phyloP scores from a whole-genome alignment of 257 asterid species.

The Eucommia ulmoides region DNA sequence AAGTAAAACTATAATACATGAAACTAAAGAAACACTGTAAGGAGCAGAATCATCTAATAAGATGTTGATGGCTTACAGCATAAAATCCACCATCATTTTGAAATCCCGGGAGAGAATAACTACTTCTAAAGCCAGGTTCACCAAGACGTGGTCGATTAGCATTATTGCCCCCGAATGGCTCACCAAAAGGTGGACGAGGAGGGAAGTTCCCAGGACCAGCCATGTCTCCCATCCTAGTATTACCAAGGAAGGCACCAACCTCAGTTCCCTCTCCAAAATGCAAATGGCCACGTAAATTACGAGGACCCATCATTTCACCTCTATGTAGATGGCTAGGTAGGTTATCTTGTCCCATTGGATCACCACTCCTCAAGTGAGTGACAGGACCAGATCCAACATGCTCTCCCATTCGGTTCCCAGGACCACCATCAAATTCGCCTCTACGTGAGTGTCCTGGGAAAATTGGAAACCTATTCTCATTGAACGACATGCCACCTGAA shows the following conservation, averaged over 20 bases:
- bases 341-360: slow-evolving; percentile 37
- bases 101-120: slow-evolving; percentile 39
- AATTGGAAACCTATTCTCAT: slow-evolving; percentile 38
- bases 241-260: slow-evolving; percentile 44
- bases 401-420: slow-evolving; percentile 40
- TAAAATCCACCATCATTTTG: slow-evolving; percentile 28
- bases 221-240: slow-evolving; percentile 27
- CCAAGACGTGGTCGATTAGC: slow-evolving; percentile 36
- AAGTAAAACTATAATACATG: too few species aligned
- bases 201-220: slow-evolving; percentile 34
- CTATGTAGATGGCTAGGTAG: slow-evolving; percentile 32
- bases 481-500: slow-evolving; percentile 37
- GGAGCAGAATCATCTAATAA: slow-evolving; percentile 2
- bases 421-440: slow-evolving; percentile 45
- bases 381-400: slow-evolving; percentile 31
- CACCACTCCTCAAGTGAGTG: slow-evolving; percentile 30
- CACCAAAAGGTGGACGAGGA: slow-evolving; percentile 28
- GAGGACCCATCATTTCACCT: slow-evolving; percentile 38
- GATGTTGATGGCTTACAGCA: slow-evolving; percentile 31
- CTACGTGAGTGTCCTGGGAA: slow-evolving; percentile 40
- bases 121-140: slow-evolving; percentile 59
- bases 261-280: slow-evolving; percentile 33
- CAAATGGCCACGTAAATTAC: slow-evolving; percentile 31
- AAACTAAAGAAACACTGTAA: neutral
- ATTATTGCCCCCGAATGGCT: slow-evolving; percentile 32